Evolutionary conservation across 2,329 filamentous ascomycete genomes (phyloP).

Genomic region (Beauveria scarabaeidicola): DNA sequence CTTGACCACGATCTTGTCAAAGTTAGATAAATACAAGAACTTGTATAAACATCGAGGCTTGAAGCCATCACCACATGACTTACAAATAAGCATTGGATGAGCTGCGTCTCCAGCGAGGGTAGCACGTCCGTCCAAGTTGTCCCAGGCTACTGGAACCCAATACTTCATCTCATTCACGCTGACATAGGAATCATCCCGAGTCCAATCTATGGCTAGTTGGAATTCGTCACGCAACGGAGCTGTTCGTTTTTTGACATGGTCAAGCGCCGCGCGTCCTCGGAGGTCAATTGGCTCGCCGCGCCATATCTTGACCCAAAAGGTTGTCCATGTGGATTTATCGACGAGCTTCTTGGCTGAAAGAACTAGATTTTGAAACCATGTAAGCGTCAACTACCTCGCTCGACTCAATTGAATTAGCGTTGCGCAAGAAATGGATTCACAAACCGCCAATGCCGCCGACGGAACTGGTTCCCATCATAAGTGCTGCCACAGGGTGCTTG

Average conservation of each 20-base stretch:
- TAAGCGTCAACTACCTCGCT: background rate
- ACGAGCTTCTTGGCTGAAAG: conserved; percentile 18
- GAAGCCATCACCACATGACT: background rate
- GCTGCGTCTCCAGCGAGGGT: conserved; percentile 32
- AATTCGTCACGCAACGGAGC: conserved; percentile 22
- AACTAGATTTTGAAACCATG: conserved; percentile 11
- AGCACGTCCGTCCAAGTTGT: conserved; percentile 23
- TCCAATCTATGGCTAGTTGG: conserved; percentile 26
- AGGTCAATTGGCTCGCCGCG: conserved; percentile 18
- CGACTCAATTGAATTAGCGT: background rate
- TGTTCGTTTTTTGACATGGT: conserved; percentile 21
- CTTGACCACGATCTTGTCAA: conserved; percentile 33
- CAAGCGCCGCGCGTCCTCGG: conserved; percentile 28
- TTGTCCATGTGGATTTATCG: conserved; percentile 23
- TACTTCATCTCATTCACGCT: conserved; percentile 29
- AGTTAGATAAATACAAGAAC: background rate
- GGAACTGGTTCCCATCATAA: conserved; percentile 22
- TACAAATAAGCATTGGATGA: conserved; percentile 37
- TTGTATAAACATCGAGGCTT: no score
- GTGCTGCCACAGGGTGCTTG: conserved; percentile 23
- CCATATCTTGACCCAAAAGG: conserved; percentile 29
- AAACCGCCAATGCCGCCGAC: conserved; percentile 24
- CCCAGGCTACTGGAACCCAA: conserved; percentile 26
- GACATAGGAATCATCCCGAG: conserved; percentile 22
- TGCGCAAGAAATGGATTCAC: background rate